These are phyloP conservation scores for Cladosporium sphaerospermum DNA, from an alignment of 2,329 filamentous ascomycete species.

Conservation along the genomic window DNA sequence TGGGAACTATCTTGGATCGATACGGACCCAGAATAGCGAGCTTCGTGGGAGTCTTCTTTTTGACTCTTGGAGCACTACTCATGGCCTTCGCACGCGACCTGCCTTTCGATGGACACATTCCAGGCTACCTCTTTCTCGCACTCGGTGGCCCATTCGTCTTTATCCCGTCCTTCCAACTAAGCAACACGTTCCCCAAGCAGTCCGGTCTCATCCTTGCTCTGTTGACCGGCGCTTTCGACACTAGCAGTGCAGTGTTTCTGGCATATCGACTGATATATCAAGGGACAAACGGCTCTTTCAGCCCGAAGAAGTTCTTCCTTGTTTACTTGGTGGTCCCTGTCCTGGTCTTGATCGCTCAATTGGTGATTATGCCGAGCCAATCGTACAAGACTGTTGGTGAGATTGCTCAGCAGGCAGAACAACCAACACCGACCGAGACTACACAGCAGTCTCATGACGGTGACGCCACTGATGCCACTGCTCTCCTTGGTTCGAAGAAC, in stretches of 20 bases:
- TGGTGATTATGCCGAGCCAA: constrained; percentile 41
- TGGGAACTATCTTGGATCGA: constrained; percentile 77
- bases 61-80: constrained; percentile 63
- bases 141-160: constrained; percentile 47
- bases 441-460: constrained; percentile 47
- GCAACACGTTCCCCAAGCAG: constrained; percentile 46
- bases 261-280: constrained; percentile 44
- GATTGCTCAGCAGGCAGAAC: constrained; percentile 66
- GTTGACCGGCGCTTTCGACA: constrained; percentile 47
- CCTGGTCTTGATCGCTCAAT: constrained; percentile 36
- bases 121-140: constrained; percentile 45
- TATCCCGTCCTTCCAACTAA: constrained; percentile 46
- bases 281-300: constrained; percentile 36
- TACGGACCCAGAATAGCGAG: constrained; percentile 74
- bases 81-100: constrained; percentile 62
- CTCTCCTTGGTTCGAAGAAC: constrained; percentile 61
- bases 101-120: constrained; percentile 59
- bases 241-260: constrained; percentile 44
- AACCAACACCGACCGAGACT: constrained; percentile 20
- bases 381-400: constrained; percentile 62
- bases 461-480: constrained; percentile 64
- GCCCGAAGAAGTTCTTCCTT: constrained; percentile 44
- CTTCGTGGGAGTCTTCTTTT: constrained; percentile 61
- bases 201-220: constrained; percentile 45
- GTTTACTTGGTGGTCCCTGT: constrained; percentile 43